Percentiles rank a stretch among this genome's conserved stretches.
These are phyloP conservation scores for Aureobasidium lini DNA, from an alignment of 2,329 filamentous ascomycete genomes.

Conservation along the genomic window DNA sequence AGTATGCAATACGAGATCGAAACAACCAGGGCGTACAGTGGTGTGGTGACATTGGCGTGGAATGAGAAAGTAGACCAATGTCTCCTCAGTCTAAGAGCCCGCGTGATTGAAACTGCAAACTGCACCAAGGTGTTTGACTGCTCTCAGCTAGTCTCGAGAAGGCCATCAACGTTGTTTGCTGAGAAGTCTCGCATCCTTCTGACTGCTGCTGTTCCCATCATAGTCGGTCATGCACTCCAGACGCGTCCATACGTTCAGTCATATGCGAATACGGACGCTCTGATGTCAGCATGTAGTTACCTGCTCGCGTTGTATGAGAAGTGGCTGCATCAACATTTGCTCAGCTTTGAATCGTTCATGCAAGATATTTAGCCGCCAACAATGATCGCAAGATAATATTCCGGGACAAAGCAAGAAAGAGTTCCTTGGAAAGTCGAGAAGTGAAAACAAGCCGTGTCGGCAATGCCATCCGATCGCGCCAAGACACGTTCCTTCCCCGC, in stretches of 20 bases:
- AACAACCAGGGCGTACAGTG: not conserved
- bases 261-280: not conserved
- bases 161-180: too few species aligned
- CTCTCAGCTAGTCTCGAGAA: not conserved
- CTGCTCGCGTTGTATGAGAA: not conserved
- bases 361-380: too few species aligned
- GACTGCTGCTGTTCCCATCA: not conserved
- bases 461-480: not conserved
- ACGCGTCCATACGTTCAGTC: not conserved
- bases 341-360: not conserved
- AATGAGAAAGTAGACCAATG: too few species aligned
- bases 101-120: not conserved
- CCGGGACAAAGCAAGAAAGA: not conserved
- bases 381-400: too few species aligned
- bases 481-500: not conserved
- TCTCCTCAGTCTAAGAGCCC: too few species aligned
- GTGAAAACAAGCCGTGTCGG: not conserved
- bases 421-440: not conserved
- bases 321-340: not conserved
- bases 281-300: conserved; percentile 2
- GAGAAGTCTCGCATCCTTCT: too few species aligned
- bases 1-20: not conserved
- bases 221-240: not conserved
- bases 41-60: too few species aligned
- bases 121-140: not conserved